phyloP scores from a whole-genome alignment of 2,329 filamentous ascomycete species.

The Clonostachys rhizophaga region DNA sequence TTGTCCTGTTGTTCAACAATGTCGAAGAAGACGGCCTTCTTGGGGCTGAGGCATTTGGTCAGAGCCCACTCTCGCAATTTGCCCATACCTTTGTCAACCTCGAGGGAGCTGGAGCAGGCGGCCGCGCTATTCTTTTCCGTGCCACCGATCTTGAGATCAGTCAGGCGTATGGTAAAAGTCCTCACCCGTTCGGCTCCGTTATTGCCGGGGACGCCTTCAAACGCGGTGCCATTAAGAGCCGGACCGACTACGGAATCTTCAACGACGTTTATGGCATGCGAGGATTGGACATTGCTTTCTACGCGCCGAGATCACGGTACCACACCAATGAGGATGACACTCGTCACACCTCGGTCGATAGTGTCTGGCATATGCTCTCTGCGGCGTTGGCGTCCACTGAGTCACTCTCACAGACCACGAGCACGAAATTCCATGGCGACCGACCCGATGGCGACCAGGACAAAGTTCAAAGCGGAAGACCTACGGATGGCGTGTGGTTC shows the following conservation, averaged over 20 bases:
- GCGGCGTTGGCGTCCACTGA: constrained; percentile 72
- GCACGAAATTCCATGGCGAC: constrained; percentile 59
- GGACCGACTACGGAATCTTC: constrained; percentile 88
- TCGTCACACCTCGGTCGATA: constrained; percentile 65
- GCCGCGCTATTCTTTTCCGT: constrained; percentile 81
- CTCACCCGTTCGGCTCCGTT: constrained; percentile 79
- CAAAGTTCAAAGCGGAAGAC: constrained; percentile 62
- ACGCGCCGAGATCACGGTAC: constrained; percentile 78
- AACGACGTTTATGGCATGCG: constrained; percentile 73
- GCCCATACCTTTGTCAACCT: constrained; percentile 89
- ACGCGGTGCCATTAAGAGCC: constrained; percentile 70
- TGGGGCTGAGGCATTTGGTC: constrained; percentile 78
- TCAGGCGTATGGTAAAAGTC: constrained; percentile 65
- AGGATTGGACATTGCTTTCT: constrained; percentile 90
- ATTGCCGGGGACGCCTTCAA: constrained; percentile 82
- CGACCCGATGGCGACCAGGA: constrained; percentile 48
- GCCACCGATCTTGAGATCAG: constrained; percentile 85
- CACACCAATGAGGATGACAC: constrained; percentile 88
- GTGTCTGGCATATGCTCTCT: constrained; percentile 94
- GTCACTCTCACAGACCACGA: constrained; percentile 64
- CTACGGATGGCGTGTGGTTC: constrained; percentile 81
- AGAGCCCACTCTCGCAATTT: constrained; percentile 75
- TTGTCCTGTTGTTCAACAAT: constrained; percentile 88
- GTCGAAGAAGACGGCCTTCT: constrained; percentile 92
- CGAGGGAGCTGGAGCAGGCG: constrained; percentile 90